Evolutionary conservation across 2,329 filamentous ascomycete species (phyloP), one percentile per base, ranked within the genome.

Genomic region (Xylariomycetidae sp.): DNA sequence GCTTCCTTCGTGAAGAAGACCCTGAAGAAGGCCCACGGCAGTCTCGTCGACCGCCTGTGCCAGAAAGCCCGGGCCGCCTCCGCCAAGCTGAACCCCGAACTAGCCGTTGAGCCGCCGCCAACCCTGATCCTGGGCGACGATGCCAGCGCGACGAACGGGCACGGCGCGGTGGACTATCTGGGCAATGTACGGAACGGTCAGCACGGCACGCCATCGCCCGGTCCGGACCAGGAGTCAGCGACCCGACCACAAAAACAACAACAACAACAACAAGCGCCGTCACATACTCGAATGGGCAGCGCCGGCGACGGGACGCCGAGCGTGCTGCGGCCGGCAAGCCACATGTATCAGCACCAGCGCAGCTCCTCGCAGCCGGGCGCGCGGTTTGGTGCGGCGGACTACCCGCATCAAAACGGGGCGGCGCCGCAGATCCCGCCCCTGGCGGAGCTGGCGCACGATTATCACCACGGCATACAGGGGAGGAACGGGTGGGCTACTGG

Each of bases 1-100:
- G 72, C 80, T 0, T 63, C 66, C 6, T 94, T 94, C 51, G 84
- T 94, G 38, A 89, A 85, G 67, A 85, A 80, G 62, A 92, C 85
- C 11, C 70, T 94, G 28, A 85, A 85, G 50, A 85, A 84, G 51
- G 77, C 85, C 0, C 87, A 94, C 50, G 71, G 68, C 8, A 67
- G 73, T 3, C 69, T 94, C 4, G 83, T 90, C 3, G 77, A 82
- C 4, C 63, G 70, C n/a, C 60, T 86, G 6, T 59, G 74, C 16
- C 63, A 66, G 37, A 74, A 73, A 40, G 68, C 72, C 0, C 61
- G 70, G 38, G 46, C 53, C 5, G 29, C 30, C 3, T 14, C 22
- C 8, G 16, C 17, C 16, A 27, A 16, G 9, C 23, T 12, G 12
- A 12, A 28, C 15, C n/a, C 3, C 10, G 4, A 15, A 9, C 25